Conservation (phyloP, 805 yeast genomes). For the Pichia manshurica region DNA sequence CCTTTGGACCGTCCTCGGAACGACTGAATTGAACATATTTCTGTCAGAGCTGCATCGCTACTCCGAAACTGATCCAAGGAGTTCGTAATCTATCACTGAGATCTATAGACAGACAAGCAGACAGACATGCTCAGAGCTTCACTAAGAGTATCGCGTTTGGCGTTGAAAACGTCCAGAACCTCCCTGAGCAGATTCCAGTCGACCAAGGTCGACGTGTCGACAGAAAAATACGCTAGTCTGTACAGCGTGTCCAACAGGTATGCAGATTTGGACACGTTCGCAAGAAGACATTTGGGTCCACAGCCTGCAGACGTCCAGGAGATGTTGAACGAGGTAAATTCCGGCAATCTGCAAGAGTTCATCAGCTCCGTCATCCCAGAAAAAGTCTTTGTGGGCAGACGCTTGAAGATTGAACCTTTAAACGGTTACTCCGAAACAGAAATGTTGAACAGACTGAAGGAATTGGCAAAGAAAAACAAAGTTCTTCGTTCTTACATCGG, state of each 20-base stretch:
- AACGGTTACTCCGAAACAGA: conserved; percentile 78
- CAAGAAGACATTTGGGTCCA: conserved; percentile 89
- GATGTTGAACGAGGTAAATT: conserved; percentile 67
- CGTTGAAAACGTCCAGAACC: background rate
- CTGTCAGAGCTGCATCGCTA: too few species aligned
- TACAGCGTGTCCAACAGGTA: conserved; percentile 36
- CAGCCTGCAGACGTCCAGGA: conserved; percentile 50
- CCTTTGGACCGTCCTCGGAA: too few species aligned
- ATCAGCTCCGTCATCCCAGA: conserved; percentile 70
- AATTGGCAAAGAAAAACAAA: conserved; percentile 70
- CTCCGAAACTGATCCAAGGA: too few species aligned
- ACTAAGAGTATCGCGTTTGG: conserved; percentile 2
- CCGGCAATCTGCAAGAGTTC: conserved; percentile 62
- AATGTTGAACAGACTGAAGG: conserved; percentile 61
- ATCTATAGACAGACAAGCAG: too few species aligned
- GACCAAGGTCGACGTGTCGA: conserved; percentile 47
- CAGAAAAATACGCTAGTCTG: conserved; percentile 43
- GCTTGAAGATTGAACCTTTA: conserved; percentile 58
- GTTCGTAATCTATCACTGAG: too few species aligned
- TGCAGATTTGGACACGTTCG: conserved; percentile 64
- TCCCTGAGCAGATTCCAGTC: conserved; percentile 4
- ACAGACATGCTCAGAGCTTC: conserved; percentile 11
- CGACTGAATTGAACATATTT: too few species aligned
- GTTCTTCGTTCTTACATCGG: conserved; percentile 78
- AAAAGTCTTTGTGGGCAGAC: conserved; percentile 64